Percentiles rank a stretch among this genome's conserved stretches.
Conservation (phyloP, 805 yeast species). For the Lachancea cidri region DNA sequence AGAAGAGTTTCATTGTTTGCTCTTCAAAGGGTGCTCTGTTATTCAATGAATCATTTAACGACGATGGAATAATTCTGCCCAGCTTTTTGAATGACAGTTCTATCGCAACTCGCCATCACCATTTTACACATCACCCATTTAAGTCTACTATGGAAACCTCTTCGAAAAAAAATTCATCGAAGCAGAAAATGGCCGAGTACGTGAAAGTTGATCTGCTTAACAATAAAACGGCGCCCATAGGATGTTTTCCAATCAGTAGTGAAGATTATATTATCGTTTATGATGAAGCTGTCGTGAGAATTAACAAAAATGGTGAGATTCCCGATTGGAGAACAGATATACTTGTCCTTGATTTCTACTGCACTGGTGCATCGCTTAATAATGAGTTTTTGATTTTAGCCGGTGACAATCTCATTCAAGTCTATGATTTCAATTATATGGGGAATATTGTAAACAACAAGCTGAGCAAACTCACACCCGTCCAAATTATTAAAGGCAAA, state of each 20-base stretch:
- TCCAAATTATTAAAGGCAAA: constrained; percentile 70
- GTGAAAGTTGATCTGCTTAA: constrained; percentile 37
- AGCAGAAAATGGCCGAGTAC: constrained; percentile 30
- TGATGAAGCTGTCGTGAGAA: constrained; percentile 63
- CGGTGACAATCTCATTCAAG: constrained; percentile 64
- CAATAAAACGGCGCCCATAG: constrained; percentile 44
- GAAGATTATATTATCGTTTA: constrained; percentile 58
- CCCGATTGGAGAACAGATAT: constrained; percentile 37
- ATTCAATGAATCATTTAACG: constrained; percentile 47
- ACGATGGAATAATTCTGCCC: constrained; percentile 47
- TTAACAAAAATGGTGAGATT: constrained; percentile 53
- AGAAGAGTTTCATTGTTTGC: constrained; percentile 61
- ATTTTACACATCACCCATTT: constrained; percentile 18
- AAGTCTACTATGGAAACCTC: constrained; percentile 19
- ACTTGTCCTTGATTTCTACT: constrained; percentile 39
- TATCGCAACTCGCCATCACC: constrained; percentile 13
- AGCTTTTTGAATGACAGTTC: constrained; percentile 47
- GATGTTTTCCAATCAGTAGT: constrained; percentile 57
- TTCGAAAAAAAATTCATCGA: constrained; percentile 25
- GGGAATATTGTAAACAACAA: constrained; percentile 37
- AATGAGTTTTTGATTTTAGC: constrained; percentile 48
- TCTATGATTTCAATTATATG: constrained; percentile 52
- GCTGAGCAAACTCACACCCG: constrained; percentile 38
- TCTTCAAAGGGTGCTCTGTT: constrained; percentile 64
- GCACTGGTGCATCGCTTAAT: constrained; percentile 38